Conservation (phyloP, 306 rosid species). For the Sicyos baderoa region DNA sequence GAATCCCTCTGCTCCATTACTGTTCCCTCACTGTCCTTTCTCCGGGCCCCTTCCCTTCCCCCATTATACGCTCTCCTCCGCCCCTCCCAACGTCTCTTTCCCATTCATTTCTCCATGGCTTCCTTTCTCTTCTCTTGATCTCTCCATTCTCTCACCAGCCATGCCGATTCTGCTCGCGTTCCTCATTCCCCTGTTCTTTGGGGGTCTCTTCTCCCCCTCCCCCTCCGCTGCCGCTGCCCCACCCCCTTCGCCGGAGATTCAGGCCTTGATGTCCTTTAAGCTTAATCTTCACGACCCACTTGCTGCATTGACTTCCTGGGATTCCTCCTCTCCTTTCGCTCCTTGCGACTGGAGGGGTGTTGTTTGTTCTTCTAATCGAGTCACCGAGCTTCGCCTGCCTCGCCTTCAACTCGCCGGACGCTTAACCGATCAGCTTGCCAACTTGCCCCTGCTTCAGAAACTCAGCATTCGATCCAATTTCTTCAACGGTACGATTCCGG, state of each 20-base stretch:
- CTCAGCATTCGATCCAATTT: slow-evolving; percentile 65
- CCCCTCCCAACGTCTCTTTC: slow-evolving; percentile 10
- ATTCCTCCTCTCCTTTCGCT: slow-evolving; percentile 54
- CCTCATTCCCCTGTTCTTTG: slow-evolving; percentile 16
- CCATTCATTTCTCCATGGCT: neutral
- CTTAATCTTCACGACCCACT: slow-evolving; percentile 66
- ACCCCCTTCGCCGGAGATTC: slow-evolving; percentile 43
- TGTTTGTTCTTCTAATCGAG: slow-evolving; percentile 35
- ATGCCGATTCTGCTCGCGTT: slow-evolving; percentile 24
- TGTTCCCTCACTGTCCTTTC: neutral
- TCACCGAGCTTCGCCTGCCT: slow-evolving; percentile 69
- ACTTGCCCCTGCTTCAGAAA: slow-evolving; percentile 50
- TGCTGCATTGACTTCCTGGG: slow-evolving; percentile 61
- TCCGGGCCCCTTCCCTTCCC: neutral
- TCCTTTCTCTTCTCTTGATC: neutral
- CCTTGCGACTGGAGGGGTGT: slow-evolving; percentile 96
- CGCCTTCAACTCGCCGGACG: slow-evolving; percentile 67
- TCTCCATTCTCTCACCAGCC: neutral
- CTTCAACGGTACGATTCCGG: slow-evolving; percentile 71
- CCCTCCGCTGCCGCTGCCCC: slow-evolving; percentile 42
- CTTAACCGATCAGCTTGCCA: slow-evolving; percentile 47
- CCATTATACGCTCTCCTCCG: slow-evolving; percentile 15
- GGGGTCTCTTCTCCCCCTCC: slow-evolving; percentile 44
- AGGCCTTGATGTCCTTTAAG: slow-evolving; percentile 56
- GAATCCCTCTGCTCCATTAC: slow-evolving; percentile 1